Percentiles rank a stretch among this genome's conserved stretches.
These are phyloP conservation scores for Simplicillium sp. DNA, from an alignment of 2,329 filamentous ascomycete species.

Conservation along the genomic window DNA sequence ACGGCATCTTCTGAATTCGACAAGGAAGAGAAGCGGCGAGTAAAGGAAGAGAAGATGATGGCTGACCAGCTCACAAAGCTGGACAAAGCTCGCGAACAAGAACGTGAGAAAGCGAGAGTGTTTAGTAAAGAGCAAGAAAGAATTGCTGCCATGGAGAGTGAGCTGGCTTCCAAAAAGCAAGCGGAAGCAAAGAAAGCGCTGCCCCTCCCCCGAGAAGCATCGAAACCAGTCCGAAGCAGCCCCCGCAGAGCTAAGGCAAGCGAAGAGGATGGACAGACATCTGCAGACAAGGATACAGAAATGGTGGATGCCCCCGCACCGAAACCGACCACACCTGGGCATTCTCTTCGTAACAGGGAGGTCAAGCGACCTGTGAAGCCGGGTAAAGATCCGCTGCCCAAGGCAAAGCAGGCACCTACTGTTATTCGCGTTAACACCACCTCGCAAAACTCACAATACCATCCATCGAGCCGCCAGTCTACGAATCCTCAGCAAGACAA, in stretches of 20 bases:
- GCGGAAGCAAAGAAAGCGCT: constrained; percentile 29
- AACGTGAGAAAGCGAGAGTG: constrained; percentile 56
- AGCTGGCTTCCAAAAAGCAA: constrained; percentile 43
- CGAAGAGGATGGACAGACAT: constrained; percentile 18
- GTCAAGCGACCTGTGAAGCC: constrained; percentile 54
- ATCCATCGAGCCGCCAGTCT: constrained; percentile 47
- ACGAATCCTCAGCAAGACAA: constrained; percentile 42
- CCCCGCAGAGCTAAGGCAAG: constrained; percentile 38
- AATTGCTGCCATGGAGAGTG: constrained; percentile 41
- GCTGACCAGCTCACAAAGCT: constrained; percentile 53
- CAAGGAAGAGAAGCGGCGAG: constrained; percentile 54
- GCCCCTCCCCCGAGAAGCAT: constrained; percentile 31
- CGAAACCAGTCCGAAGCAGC: constrained; percentile 26
- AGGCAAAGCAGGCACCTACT: constrained; percentile 57
- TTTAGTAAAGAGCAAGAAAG: constrained; percentile 50
- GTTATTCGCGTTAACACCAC: constrained; percentile 63
- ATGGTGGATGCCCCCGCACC: constrained; percentile 45
- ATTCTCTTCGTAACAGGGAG: constrained; percentile 39
- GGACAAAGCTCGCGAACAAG: constrained; percentile 60
- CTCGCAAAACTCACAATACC: constrained; percentile 50
- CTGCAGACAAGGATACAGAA: constrained; percentile 36
- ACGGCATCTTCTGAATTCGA: constrained; percentile 52
- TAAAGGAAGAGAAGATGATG: constrained; percentile 54
- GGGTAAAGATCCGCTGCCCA: constrained; percentile 46
- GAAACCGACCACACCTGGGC: constrained; percentile 45